These are phyloP conservation scores for Agarophyton chilense DNA, from an alignment of 23 red algal genomes.

Conservation along the genomic window DNA sequence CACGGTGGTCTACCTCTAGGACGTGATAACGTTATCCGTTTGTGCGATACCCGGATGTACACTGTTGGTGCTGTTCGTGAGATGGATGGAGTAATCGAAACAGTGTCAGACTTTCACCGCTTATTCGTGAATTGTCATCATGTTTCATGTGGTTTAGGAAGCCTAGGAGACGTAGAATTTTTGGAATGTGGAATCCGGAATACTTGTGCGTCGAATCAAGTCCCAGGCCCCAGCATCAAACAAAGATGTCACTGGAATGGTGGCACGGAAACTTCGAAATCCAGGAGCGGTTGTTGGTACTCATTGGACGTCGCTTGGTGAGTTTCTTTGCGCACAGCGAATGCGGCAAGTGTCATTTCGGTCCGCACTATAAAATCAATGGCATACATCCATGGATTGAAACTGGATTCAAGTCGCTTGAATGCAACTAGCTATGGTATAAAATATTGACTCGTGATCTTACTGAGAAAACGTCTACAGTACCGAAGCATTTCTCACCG, in stretches of 20 bases:
- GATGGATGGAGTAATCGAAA: slow-evolving; percentile 38
- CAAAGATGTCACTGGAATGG: slow-evolving; percentile 30
- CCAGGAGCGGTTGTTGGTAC: slow-evolving; percentile 48
- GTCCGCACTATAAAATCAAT: background rate
- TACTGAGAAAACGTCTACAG: too few species aligned
- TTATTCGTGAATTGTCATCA: background rate
- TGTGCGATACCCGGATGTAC: slow-evolving; percentile 46
- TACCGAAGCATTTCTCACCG: too few species aligned
- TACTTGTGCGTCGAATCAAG: slow-evolving; percentile 11
- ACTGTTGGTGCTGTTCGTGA: slow-evolving; percentile 19
- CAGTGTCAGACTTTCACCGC: slow-evolving; percentile 55
- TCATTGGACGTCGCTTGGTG: slow-evolving; percentile 9
- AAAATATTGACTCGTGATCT: too few species aligned
- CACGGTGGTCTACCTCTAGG: slow-evolving; percentile 42
- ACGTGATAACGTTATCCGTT: slow-evolving; percentile 29
- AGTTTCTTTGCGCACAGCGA: slow-evolving; percentile 55
- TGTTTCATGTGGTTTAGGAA: slow-evolving; percentile 40
- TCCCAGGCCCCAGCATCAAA: background rate
- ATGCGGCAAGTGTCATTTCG: slow-evolving; percentile 60
- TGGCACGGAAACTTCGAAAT: slow-evolving; percentile 39
- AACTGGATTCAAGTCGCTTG: background rate
- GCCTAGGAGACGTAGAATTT: slow-evolving; percentile 24
- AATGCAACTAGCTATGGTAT: too few species aligned
- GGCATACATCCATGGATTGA: background rate
- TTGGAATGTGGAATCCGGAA: slow-evolving; percentile 52